Base-by-base conservation (phyloP, 148 eudicot species). In the Fagopyrum homotropicum region DNA sequence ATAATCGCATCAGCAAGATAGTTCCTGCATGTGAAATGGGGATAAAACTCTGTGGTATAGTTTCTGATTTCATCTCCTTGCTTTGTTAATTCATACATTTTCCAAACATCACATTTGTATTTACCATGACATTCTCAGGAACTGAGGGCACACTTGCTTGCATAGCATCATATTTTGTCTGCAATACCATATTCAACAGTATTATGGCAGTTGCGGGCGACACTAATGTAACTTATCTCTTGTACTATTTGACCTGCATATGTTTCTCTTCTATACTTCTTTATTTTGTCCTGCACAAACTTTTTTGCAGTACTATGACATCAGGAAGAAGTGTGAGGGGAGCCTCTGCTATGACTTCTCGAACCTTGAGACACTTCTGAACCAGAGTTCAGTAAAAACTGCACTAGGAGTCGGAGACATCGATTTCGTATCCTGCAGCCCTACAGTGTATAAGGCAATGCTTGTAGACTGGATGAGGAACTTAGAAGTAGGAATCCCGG, bases 301-400 rank as follows among this genome's bases (percentile, higher is more conserved):
- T 35, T 60, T 9, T 61, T 64, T 88, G 85, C 91, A 93, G 98
- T 85, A 90, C 75, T 89, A 93, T 76, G 98, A 93, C 79, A 79
- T 93, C 68, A 79, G 98, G 79, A 93, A 88, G 87, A 84, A 93
- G 87, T 93, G 98, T 73, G 87, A 74, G 69, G 98, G 98, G 69
- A 84, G 84, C 76, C 93, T 93, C 69, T 93, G 98, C 81, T 91
- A 93, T 69, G 96, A 93, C 88, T 93, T 93, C 86, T 90, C 96
- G 57, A 83, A 84, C 77, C 72, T 89, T 88, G 93, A 90, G 78
- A 82, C 83, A 75, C 81, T 78, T 71, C 83, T 93, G 74, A 85
- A 90, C 78, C 84, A 86, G 82, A 81, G 86, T 63, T 79, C 86
- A 35, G 92, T 91, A 8, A 90, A 82, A 83, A 66, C 76, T 4